Evolutionary conservation across 1,139 yeast species (phyloP).

Genomic region (Hemisphaericaspora subhashii): DNA sequence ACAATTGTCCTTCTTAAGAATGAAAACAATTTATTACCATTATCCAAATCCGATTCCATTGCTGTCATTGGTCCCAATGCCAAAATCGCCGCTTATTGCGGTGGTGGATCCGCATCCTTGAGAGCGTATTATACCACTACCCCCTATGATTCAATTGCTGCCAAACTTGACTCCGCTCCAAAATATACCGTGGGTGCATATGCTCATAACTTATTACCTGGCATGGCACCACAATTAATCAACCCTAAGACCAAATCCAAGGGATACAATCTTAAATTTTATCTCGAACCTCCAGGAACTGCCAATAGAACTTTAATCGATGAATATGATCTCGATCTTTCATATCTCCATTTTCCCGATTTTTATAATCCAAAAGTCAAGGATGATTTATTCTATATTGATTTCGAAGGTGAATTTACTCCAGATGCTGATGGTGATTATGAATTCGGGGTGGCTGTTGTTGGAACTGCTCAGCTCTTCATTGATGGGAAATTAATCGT

Average conservation of each 20-base stretch:
- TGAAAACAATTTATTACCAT: conserved; percentile 44
- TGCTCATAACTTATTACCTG: conserved; percentile 28
- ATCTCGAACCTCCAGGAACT: conserved; percentile 26
- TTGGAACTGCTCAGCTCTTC: conserved; percentile 55
- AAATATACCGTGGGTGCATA: conserved; percentile 22
- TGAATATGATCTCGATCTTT: conserved; percentile 28
- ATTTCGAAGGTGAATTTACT: conserved; percentile 41
- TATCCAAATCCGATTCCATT: conserved; percentile 23
- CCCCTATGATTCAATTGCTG: conserved; percentile 28
- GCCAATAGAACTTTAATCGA: conserved; percentile 34
- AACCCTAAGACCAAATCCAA: conserved; percentile 34
- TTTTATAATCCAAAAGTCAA: conserved; percentile 32
- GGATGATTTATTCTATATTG: conserved; percentile 34
- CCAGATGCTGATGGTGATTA: conserved; percentile 51
- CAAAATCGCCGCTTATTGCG: conserved; percentile 28
- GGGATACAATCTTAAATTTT: conserved; percentile 41
- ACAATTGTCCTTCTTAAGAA: conserved; percentile 55
- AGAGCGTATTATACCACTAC: conserved; percentile 30
- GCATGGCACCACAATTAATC: conserved; percentile 23
- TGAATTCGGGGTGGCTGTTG: conserved; percentile 49
- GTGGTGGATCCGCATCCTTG: conserved; percentile 39
- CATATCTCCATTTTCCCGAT: conserved; percentile 47
- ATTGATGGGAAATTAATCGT: conserved; percentile 52
- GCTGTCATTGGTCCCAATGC: conserved; percentile 41
- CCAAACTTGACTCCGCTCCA: conserved; percentile 19